Percentiles rank a stretch among this genome's conserved stretches.
phyloP scores from a whole-genome alignment of 2,329 filamentous ascomycete species.

The Diaporthe vexans region DNA sequence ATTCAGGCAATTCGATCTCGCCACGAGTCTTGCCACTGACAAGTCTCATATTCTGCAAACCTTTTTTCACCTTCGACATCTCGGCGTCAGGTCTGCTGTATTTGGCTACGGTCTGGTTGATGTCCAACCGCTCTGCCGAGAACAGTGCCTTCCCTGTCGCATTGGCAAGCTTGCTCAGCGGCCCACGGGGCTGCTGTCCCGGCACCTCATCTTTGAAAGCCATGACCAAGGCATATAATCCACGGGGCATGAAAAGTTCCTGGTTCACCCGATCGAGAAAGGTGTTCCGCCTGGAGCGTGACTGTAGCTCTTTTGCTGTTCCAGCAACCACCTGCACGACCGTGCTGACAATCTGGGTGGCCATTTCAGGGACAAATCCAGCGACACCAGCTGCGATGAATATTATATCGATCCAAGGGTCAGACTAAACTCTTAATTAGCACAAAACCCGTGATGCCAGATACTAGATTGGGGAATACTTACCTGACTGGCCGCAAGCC shows the following conservation, averaged over 20 bases:
- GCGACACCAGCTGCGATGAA: constrained; percentile 44
- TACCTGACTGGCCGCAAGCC: constrained; percentile 46
- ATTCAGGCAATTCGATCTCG: constrained; percentile 54
- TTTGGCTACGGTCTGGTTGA: constrained; percentile 54
- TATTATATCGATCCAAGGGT: constrained; percentile 45
- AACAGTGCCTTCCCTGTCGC: constrained; percentile 40
- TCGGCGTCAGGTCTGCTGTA: constrained; percentile 47
- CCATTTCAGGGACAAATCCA: constrained; percentile 49
- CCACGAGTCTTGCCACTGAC: constrained; percentile 54
- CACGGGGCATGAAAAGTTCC: constrained; percentile 50
- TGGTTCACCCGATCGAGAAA: constrained; percentile 50
- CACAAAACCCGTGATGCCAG: neutral
- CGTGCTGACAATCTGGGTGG: constrained; percentile 47
- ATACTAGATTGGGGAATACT: neutral
- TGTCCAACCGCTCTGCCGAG: constrained; percentile 47
- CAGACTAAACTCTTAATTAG: constrained; percentile 13
- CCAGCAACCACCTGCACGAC: constrained; percentile 47
- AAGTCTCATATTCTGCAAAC: constrained; percentile 51
- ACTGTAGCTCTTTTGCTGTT: constrained; percentile 48
- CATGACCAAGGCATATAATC: constrained; percentile 50
- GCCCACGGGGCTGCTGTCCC: constrained; percentile 39
- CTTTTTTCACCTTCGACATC: constrained; percentile 44
- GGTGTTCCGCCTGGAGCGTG: constrained; percentile 46
- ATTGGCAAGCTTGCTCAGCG: constrained; percentile 40
- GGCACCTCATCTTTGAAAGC: constrained; percentile 47